Evolutionary conservation across 345 rosid genomes (phyloP), one percentile per base, ranked within the genome.

Genomic region (Eucalyptus guilfoylei): DNA sequence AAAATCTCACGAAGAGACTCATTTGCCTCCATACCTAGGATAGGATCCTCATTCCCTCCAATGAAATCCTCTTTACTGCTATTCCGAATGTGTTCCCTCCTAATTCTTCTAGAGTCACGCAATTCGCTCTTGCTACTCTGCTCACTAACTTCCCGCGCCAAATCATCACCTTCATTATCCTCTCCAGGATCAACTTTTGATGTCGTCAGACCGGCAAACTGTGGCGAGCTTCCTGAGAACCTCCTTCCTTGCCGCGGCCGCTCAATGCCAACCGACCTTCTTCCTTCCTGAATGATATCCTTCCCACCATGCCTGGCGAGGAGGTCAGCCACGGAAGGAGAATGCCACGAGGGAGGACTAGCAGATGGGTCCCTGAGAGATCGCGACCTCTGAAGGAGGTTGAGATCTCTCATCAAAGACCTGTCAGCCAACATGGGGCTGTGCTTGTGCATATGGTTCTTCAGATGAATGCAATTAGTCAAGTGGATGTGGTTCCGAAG

Each of bases 381-480:
- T 85, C 97, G 94, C 42, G 99, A 96, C 90, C 98, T 92, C 92
- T 98, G 99, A 44, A 98, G 98, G 90, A 91, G 95, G 81, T 95
- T 91, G 90, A 97, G 99, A 93, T 97, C 99, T 94, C 98, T 95
- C 96, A 96, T 95, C n/a, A 97, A 94, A 4, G 96, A 94, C 90
- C 97, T 94, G 92, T 97, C 97, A 2, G 93, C 92, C 87, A 95
- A 92, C 80, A 95, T 93, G 37, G 99, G 99, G 90, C 97, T 97
- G 86, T 97, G 99, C 92, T 97, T 98, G 90, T 97, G 99, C 99
- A 97, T 97, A 91, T 97, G 99, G 90, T 98, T 96, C 94, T 98
- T 98, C 94, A 98, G 94, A 93, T 98, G 99, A 90, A 98, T 98
- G 91, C 99, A 98, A 87, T 98, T 98, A 58, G 99, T 96, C 89